Percentiles rank a stretch among this genome's conserved stretches.
Evolutionary conservation across 805 yeast genomes (phyloP).

Genomic region (Hemisphaericaspora nanyangensis): DNA sequence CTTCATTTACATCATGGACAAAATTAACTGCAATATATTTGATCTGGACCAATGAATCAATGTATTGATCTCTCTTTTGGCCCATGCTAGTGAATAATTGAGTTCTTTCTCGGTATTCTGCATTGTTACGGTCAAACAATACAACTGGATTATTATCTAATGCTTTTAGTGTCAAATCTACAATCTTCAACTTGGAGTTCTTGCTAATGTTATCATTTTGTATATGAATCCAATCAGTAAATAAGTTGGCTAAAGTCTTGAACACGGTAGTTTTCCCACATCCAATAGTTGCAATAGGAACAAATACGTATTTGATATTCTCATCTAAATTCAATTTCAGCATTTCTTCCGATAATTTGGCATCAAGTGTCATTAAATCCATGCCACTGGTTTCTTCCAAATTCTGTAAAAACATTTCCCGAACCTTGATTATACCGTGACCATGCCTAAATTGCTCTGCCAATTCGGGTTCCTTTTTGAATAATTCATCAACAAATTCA

Average conservation of each 20-base stretch:
- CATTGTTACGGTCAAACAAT: constrained; percentile 81
- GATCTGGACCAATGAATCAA: constrained; percentile 36
- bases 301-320: constrained; percentile 53
- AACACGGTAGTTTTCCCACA: constrained; percentile 92
- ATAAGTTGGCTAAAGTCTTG: constrained; percentile 51
- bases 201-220: constrained; percentile 74
- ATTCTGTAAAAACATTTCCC: constrained; percentile 59
- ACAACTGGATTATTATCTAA: constrained; percentile 43
- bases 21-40: constrained; percentile 70
- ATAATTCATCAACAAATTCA: constrained; percentile 56
- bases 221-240: constrained; percentile 62
- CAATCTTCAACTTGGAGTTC: constrained; percentile 46
- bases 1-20: constrained; percentile 26
- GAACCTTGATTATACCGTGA: constrained; percentile 68
- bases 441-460: constrained; percentile 47
- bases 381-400: constrained; percentile 47
- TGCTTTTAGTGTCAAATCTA: constrained; percentile 39
- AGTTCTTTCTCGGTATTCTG: constrained; percentile 62
- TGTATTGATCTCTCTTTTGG: constrained; percentile 39
- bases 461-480: constrained; percentile 47
- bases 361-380: constrained; percentile 52
- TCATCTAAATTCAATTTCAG: constrained; percentile 15
- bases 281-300: constrained; percentile 88
- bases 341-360: constrained; percentile 12
- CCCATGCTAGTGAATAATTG: constrained; percentile 56